phyloP scores from a whole-genome alignment of 148 eudicot genomes.

The Amaranthus cruentus region DNA sequence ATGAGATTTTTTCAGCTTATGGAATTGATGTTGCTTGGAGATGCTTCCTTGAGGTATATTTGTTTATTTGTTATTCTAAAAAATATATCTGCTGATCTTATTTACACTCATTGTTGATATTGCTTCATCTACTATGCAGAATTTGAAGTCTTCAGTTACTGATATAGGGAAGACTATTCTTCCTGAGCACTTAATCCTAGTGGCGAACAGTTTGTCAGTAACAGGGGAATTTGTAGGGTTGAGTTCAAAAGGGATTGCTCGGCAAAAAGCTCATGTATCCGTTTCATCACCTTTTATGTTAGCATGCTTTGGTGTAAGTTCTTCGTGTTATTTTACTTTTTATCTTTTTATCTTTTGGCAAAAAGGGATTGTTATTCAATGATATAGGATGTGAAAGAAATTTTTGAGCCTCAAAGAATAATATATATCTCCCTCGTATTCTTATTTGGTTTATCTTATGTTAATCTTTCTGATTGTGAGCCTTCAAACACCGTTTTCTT shows the following conservation, averaged over 20 bases:
- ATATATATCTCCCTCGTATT: neutral
- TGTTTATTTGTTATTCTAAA: constrained; percentile 18
- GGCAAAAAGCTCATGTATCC: constrained; percentile 57
- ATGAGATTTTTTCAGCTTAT: constrained; percentile 44
- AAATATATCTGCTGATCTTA: constrained; percentile 4
- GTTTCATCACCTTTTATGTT: constrained; percentile 73
- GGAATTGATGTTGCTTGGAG: constrained; percentile 78
- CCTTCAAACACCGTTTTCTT: neutral
- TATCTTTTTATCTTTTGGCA: neutral
- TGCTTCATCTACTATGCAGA: constrained; percentile 42
- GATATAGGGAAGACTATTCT: constrained; percentile 76
- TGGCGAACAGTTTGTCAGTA: constrained; percentile 69
- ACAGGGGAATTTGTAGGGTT: constrained; percentile 81
- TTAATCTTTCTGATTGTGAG: neutral
- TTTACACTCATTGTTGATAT: constrained; percentile 15
- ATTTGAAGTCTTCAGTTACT: constrained; percentile 52
- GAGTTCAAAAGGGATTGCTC: constrained; percentile 69
- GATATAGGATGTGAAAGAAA: neutral
- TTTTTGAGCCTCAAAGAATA: neutral
- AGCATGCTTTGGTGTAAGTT: constrained; percentile 86
- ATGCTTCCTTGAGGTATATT: constrained; percentile 48
- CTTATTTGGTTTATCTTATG: neutral
- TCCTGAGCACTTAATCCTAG: constrained; percentile 71
- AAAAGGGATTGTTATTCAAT: too few species aligned
- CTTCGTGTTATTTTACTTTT: constrained; percentile 6